A percentile compares a stretch with the other conserved stretches of the same genome.
phyloP scores from a whole-genome alignment of 371 early-diverging fungal species.

The Mortierella polycephala region DNA sequence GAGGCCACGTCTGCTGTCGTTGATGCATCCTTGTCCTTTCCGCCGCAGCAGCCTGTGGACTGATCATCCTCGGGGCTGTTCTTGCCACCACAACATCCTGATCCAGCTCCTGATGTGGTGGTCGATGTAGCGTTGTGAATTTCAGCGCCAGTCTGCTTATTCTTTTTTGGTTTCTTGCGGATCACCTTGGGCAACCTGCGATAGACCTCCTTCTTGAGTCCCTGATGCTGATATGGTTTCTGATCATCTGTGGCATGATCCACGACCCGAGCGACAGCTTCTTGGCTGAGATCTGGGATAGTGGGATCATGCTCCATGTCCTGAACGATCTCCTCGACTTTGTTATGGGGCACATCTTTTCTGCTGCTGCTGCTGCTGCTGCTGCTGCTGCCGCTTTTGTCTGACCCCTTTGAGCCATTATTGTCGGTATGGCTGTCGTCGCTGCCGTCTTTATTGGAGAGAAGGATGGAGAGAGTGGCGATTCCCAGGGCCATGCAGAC shows the following conservation, averaged over 20 bases:
- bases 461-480: constrained; percentile 45
- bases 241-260: constrained; percentile 27
- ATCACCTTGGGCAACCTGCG: constrained; percentile 50
- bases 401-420: not conserved
- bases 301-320: constrained; percentile 48
- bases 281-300: constrained; percentile 26
- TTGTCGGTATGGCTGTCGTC: not conserved
- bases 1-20: constrained; percentile 2
- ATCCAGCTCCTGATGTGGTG: not conserved
- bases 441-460: constrained; percentile 25
- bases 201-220: constrained; percentile 50
- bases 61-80: constrained; percentile 26
- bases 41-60: constrained; percentile 27
- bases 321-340: constrained; percentile 26
- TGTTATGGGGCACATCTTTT: constrained; percentile 2
- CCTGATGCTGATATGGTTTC: constrained; percentile 33
- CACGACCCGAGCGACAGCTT: constrained; percentile 18
- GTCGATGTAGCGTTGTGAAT: not conserved
- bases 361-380: not conserved
- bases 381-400: not conserved
- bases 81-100: constrained; percentile 51
- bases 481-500: constrained; percentile 52
- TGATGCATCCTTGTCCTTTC: constrained; percentile 22
- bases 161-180: constrained; percentile 52
- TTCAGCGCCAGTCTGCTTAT: constrained; percentile 20